Evolutionary conservation across 2,329 filamentous ascomycete species (phyloP).

Genomic region (Phaeosphaeria sp.): DNA sequence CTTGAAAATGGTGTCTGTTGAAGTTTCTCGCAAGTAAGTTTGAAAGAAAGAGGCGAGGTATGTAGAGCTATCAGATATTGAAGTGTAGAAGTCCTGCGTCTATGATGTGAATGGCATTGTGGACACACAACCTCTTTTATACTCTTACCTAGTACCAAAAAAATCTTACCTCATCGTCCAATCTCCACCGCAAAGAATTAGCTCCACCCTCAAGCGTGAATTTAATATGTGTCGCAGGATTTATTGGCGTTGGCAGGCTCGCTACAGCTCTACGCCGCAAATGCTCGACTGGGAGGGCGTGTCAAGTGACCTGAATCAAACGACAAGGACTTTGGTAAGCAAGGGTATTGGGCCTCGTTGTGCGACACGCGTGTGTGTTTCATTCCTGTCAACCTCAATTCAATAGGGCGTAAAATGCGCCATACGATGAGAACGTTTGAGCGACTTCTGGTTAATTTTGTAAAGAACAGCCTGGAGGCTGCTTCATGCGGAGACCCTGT

Average conservation of each 20-base stretch:
- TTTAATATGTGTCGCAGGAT: conserved; percentile 8
- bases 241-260: conserved; percentile 1
- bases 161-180: not conserved
- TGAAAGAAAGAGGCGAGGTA: not conserved
- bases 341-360: conserved; percentile 2
- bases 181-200: not conserved
- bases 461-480: not conserved
- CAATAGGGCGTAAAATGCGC: not conserved
- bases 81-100: not conserved
- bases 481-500: conserved; percentile 1
- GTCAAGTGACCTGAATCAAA: conserved; percentile 14
- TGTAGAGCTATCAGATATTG: not conserved
- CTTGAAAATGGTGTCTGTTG: not conserved
- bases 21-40: not conserved
- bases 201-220: conserved; percentile 6
- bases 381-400: not conserved
- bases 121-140: not conserved
- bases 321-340: conserved; percentile 4
- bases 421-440: conserved; percentile 13
- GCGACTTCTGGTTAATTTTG: conserved; percentile 3
- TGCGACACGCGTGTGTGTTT: conserved; percentile 2
- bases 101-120: not conserved
- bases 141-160: not conserved
- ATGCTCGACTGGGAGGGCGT: not conserved
- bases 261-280: conserved; percentile 2